Evolutionary conservation across 768 basidiomycete species (phyloP).

Genomic region (Mycena leptocephala): DNA sequence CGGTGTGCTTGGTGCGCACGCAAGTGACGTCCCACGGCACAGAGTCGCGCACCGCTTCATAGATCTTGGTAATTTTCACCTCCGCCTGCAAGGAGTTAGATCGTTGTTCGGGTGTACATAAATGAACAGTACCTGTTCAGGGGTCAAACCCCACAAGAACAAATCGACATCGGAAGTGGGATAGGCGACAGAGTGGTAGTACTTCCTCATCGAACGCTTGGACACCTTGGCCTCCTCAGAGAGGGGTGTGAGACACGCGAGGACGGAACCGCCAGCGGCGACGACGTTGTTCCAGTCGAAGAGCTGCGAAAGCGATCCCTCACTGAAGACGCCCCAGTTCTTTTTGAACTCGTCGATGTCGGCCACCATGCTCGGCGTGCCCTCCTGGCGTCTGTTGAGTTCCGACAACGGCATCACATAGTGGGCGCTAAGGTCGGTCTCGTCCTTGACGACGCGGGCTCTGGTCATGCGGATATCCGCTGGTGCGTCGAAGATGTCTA

Average conservation of each 20-base stretch:
- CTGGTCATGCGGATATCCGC: conserved; percentile 62
- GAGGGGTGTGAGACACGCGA: conserved; percentile 71
- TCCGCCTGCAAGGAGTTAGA: conserved; percentile 60
- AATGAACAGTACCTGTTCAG: conserved; percentile 60
- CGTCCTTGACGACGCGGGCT: conserved; percentile 60
- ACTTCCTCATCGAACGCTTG: conserved; percentile 72
- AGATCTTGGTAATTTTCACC: conserved; percentile 71
- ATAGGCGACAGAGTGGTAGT: conserved; percentile 69
- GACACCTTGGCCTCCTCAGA: conserved; percentile 64
- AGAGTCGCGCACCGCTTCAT: conserved; percentile 76
- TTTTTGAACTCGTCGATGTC: conserved; percentile 73
- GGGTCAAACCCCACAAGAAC: conserved; percentile 73
- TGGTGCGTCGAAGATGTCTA: conserved; percentile 72
- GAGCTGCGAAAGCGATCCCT: too few relatives aligned
- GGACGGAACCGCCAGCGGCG: conserved; percentile 74
- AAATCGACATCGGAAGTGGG: conserved; percentile 77
- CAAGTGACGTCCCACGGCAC: conserved; percentile 81
- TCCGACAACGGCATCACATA: conserved; percentile 71
- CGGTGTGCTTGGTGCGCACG: conserved; percentile 76
- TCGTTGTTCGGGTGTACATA: neutral
- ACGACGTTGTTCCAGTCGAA: conserved; percentile 76
- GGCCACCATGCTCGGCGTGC: conserved; percentile 64
- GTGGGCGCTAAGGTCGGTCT: conserved; percentile 61
- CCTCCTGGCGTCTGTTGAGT: conserved; percentile 63
- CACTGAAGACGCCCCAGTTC: conserved; percentile 78